A percentile compares a stretch with the other conserved stretches of the same genome.
phyloP scores from a whole-genome alignment of 2,329 filamentous ascomycete species.

The Botryosphaeria dothidea region DNA sequence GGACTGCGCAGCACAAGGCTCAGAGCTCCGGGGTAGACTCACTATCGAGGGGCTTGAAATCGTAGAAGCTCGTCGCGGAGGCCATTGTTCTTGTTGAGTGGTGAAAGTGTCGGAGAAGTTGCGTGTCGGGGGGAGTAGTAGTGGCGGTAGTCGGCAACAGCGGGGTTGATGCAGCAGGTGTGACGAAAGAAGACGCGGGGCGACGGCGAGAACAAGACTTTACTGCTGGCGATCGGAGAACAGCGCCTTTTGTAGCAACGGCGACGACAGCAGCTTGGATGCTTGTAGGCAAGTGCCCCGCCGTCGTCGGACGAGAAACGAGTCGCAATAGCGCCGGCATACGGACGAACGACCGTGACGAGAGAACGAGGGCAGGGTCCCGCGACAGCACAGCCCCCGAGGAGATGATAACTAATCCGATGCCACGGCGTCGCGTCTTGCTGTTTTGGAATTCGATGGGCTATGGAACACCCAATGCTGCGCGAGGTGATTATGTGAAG shows the following conservation, averaged over 20 bases:
- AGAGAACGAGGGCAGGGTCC: neutral
- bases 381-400: neutral
- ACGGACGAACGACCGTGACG: neutral
- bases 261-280: neutral
- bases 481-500: conserved; percentile 7
- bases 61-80: conserved; percentile 72
- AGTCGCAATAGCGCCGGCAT: conserved; percentile 16
- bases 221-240: neutral
- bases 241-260: conserved; percentile 2
- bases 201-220: neutral
- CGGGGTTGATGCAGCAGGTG: neutral
- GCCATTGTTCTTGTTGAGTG: conserved; percentile 54
- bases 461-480: neutral
- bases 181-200: neutral
- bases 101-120: neutral
- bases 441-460: conserved; percentile 4
- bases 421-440: neutral
- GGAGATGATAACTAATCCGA: conserved; percentile 4
- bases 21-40: no score
- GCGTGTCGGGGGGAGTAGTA: neutral
- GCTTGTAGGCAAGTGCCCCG: neutral
- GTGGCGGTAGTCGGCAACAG: neutral
- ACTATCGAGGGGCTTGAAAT: conserved; percentile 84
- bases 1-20: no score
- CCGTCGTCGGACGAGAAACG: conserved; percentile 7